These are phyloP conservation scores for Sugiyamaella smithiae DNA, from an alignment of 805 yeast species.

Conservation along the genomic window DNA sequence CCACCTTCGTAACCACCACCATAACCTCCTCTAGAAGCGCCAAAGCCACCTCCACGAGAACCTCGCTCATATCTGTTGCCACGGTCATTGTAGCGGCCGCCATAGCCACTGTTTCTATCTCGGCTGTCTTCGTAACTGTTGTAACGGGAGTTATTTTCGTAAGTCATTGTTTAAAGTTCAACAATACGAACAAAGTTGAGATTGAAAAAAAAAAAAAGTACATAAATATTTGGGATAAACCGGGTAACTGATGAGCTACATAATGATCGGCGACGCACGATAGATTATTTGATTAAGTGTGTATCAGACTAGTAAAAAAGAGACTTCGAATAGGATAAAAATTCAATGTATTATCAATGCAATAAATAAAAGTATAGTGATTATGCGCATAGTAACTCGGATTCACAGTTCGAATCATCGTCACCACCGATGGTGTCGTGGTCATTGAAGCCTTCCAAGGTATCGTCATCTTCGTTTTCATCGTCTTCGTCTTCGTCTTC, in stretches of 20 bases:
- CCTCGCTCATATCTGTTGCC: constrained; percentile 37
- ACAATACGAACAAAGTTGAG: not conserved
- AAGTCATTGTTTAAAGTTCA: constrained; percentile 17
- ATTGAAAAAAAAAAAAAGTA: constrained; percentile 11
- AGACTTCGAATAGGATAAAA: too few species aligned
- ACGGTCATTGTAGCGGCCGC: constrained; percentile 27
- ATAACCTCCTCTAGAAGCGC: constrained; percentile 41
- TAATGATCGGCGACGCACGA: not conserved
- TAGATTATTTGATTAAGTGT: too few species aligned
- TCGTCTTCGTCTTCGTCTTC: constrained; percentile 20
- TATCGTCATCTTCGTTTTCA: constrained; percentile 20
- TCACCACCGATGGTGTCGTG: too few species aligned
- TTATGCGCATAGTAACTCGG: too few species aligned
- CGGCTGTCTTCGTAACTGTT: constrained; percentile 4
- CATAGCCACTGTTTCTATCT: constrained; percentile 28
- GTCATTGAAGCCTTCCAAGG: constrained; percentile 11
- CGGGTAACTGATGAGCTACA: not conserved
- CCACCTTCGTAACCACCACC: constrained; percentile 40
- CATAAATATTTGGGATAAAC: too few species aligned
- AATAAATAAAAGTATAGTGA: not conserved
- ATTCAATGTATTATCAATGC: too few species aligned
- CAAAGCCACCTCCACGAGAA: constrained; percentile 39
- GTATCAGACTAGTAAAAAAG: too few species aligned
- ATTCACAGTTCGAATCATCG: too few species aligned
- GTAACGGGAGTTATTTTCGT: constrained; percentile 25